A percentile compares a stretch with the other conserved stretches of the same genome.
These are phyloP conservation scores for Candida multigemmis DNA, from an alignment of 805 yeast species.

Conservation along the genomic window DNA sequence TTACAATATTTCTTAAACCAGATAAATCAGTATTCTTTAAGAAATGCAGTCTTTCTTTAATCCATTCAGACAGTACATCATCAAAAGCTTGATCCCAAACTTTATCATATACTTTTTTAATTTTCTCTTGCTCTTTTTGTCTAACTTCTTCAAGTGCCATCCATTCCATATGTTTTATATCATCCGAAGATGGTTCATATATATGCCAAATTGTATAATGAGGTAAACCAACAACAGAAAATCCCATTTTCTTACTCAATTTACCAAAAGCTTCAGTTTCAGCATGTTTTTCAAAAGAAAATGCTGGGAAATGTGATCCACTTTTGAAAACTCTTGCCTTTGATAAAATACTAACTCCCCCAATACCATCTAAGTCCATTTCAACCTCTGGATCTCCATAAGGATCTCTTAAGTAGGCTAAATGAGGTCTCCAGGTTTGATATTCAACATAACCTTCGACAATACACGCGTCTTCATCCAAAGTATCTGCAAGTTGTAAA, in stretches of 20 bases:
- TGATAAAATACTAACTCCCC: slow-evolving; percentile 90
- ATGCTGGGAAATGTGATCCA: slow-evolving; percentile 95
- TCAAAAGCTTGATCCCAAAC: slow-evolving; percentile 75
- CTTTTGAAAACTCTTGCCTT: slow-evolving; percentile 78
- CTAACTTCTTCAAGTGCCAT: slow-evolving; percentile 74
- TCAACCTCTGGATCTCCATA: slow-evolving; percentile 91
- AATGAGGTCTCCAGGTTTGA: slow-evolving; percentile 96
- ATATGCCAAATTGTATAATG: slow-evolving; percentile 96
- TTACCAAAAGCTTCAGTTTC: slow-evolving; percentile 97
- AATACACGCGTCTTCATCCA: slow-evolving; percentile 91
- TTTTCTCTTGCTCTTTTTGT: slow-evolving; percentile 50
- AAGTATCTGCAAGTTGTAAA: slow-evolving; percentile 57
- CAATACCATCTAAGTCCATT: slow-evolving; percentile 92
- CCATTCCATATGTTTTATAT: slow-evolving; percentile 77
- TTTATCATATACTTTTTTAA: slow-evolving; percentile 56
- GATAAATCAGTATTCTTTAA: slow-evolving; percentile 70
- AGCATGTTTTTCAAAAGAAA: slow-evolving; percentile 91
- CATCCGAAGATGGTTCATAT: slow-evolving; percentile 92
- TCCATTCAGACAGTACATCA: slow-evolving; percentile 69
- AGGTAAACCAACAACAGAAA: slow-evolving; percentile 79
- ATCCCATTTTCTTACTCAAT: slow-evolving; percentile 79
- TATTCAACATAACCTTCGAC: slow-evolving; percentile 97
- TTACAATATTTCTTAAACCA: slow-evolving; percentile 37
- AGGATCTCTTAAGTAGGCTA: slow-evolving; percentile 91
- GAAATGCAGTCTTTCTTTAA: slow-evolving; percentile 55